Percentiles rank a stretch among this genome's conserved stretches.
Evolutionary conservation across 2,329 filamentous ascomycete species (phyloP).

Genomic region (Pestalotiopsis fici): DNA sequence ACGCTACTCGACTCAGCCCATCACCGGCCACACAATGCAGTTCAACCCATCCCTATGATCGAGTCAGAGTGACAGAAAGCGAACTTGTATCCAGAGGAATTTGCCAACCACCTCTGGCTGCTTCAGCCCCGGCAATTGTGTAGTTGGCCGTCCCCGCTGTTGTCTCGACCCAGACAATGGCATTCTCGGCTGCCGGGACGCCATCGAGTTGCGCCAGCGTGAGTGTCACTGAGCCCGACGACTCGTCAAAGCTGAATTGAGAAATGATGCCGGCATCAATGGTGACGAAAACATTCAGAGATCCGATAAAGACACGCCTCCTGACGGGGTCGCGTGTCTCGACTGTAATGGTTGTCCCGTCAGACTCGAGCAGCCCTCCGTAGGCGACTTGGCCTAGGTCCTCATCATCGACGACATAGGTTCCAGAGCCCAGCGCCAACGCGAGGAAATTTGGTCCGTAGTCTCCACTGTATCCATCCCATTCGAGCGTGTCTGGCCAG

Average conservation of each 20-base stretch:
- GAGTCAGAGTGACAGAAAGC: not conserved
- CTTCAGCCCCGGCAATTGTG: not conserved
- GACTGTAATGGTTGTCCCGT: conserved; percentile 29
- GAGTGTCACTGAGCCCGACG: conserved; percentile 24
- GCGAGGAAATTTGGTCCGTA: conserved; percentile 59
- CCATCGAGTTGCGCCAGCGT: conserved; percentile 30
- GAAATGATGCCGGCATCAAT: conserved; percentile 45
- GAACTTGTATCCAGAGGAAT: not conserved
- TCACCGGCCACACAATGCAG: not conserved
- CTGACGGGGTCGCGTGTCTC: conserved; percentile 45
- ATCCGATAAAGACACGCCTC: conserved; percentile 49
- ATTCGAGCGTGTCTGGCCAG: conserved; percentile 54
- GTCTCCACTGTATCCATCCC: conserved; percentile 59
- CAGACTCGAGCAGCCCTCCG: conserved; percentile 41
- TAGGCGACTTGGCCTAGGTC: conserved; percentile 49
- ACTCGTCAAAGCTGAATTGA: conserved; percentile 33
- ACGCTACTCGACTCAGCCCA: too few species aligned
- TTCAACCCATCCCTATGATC: not conserved
- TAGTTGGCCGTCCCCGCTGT: not conserved
- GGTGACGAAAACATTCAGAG: conserved; percentile 39
- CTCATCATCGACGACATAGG: conserved; percentile 47
- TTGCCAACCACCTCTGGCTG: not conserved
- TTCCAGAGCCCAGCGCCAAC: conserved; percentile 47
- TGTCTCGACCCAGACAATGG: conserved; percentile 33
- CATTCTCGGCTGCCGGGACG: conserved; percentile 26